phyloP scores from a whole-genome alignment of 768 basidiomycete genomes.

The Lentinula boryana region DNA sequence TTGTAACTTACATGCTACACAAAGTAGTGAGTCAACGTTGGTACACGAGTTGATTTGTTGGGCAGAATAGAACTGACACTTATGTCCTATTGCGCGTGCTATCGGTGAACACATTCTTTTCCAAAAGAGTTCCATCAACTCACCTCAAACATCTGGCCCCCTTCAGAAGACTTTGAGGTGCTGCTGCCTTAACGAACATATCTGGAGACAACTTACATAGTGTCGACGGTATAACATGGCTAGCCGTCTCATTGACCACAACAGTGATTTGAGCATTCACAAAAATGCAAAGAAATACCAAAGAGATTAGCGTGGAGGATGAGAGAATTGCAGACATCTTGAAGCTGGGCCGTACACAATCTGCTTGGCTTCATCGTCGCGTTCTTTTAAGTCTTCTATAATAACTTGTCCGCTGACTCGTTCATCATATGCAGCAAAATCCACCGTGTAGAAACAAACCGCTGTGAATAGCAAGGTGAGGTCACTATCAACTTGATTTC shows the following conservation, averaged over 20 bases:
- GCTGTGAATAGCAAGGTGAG: neutral
- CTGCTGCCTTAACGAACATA: neutral
- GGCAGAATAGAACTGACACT: constrained; percentile 35
- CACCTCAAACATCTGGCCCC: constrained; percentile 59
- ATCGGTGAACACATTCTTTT: neutral
- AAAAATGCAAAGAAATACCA: neutral
- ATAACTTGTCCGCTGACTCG: neutral
- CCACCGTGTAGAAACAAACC: neutral
- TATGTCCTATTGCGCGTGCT: constrained; percentile 39
- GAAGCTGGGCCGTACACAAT: constrained; percentile 1
- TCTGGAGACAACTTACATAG: constrained; percentile 33
- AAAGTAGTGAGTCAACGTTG: neutral
- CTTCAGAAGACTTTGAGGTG: constrained; percentile 17
- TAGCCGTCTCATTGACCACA: constrained; percentile 36
- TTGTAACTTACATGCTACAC: constrained; percentile 28
- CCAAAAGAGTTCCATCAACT: neutral
- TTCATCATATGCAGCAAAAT: neutral
- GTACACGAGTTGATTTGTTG: neutral
- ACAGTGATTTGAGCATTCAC: constrained; percentile 23
- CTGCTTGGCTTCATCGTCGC: neutral
- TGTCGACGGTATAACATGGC: constrained; percentile 46
- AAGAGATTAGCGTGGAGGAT: neutral
- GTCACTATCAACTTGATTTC: neutral
- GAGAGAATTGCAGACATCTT: neutral
- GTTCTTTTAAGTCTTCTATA: neutral